Conservation (phyloP, 768 basidiomycete genomes). For the Inosperma sp. region DNA sequence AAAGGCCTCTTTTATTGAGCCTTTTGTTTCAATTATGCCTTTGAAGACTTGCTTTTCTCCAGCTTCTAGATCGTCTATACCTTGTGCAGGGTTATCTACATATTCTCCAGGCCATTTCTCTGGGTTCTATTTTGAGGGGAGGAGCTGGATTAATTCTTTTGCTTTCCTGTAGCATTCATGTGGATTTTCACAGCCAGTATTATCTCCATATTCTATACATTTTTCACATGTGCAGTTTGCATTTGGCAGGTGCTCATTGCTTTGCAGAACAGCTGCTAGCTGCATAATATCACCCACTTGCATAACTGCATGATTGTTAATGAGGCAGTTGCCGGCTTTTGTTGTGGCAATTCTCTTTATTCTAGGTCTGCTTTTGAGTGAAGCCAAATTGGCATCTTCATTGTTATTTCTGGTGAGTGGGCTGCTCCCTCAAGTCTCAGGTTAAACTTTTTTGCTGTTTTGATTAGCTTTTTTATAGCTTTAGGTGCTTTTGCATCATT, state of each 20-base stretch:
- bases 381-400: no score
- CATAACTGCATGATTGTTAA: constrained; percentile 10
- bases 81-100: background rate
- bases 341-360: constrained; percentile 1
- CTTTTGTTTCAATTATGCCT: background rate
- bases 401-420: constrained; percentile 10
- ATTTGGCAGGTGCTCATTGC: background rate
- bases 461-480: no score
- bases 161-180: no score
- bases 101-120: background rate
- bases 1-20: no score
- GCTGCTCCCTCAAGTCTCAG: constrained; percentile 13
- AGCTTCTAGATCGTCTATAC: background rate
- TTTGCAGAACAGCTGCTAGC: background rate
- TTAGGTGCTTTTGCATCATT: constrained; percentile 5
- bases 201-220: background rate
- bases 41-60: background rate
- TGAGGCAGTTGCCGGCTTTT: constrained; percentile 13
- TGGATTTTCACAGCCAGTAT: constrained; percentile 14
- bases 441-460: no score
- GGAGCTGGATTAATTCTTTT: constrained; percentile 10
- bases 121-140: constrained; percentile 22
- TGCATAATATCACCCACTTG: constrained; percentile 14
- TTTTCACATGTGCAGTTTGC: no score
- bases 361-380: constrained; percentile 9